Evolutionary conservation across 805 yeast genomes (phyloP), one percentile per base, ranked within the genome.

Genomic region (Starmerella sirachaensis): DNA sequence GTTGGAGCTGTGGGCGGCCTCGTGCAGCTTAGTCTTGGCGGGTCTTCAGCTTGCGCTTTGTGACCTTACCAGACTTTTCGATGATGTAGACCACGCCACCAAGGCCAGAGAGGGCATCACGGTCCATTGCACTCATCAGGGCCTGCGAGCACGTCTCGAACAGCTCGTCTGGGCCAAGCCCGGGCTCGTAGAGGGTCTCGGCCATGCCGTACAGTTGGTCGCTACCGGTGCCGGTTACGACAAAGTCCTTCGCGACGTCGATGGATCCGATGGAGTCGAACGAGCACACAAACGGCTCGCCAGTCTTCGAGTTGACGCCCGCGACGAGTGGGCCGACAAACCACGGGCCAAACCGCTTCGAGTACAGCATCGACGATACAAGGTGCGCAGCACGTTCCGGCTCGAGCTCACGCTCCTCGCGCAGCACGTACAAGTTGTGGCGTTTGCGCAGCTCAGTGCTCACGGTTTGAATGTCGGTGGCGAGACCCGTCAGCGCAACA

Each of bases 181-280:
- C 66, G 29, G 97, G 96, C 62, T 91, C 97, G 62, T 85, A 93
- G 42, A 91, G 68, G 10, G 93, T 72, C 64, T 91, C 99, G 63
- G 98, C 93, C 96, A 91, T 88, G 60, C 99, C 99, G 57, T 78
- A 91, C 41, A 91, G 68, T 65, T 91, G 98, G 56, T 88, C 94
- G n/a, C 84, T 63, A 5, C 96, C 96, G 2, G 98, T 91, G 42
- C 99, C 99, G 45, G 85, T 69, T 13, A 91, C 98, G 22, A 83
- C 83, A 57, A 91, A 91, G 62, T 91, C 98, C 51, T 83, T 73
- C 37, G 96, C 93, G 53, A 71, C 81, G 59, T 91, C 97, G 50
- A 91, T 85, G 64, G 96, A 84, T 21, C 99, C 99, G 56, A 91
- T 91, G 48, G 80, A 72, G 63, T 91, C 99, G 61, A 88, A 88